These are phyloP conservation scores for Solanum tarijense DNA, from an alignment of 257 asterid species.

Conservation along the genomic window DNA sequence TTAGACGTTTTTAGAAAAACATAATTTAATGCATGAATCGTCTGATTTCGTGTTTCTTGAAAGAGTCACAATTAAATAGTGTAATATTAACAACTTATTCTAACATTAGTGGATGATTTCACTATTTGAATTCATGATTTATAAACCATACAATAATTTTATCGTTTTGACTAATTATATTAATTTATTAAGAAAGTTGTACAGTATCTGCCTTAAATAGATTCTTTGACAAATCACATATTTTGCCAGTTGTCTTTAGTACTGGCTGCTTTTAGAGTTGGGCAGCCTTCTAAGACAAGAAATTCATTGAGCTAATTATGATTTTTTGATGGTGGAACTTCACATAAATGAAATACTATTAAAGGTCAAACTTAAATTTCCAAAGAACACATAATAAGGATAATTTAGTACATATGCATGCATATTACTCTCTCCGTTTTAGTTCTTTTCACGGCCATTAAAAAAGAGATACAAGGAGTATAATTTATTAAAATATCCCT, in stretches of 20 bases:
- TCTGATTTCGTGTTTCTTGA: fast-evolving
- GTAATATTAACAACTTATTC: not conserved
- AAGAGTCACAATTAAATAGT: no score
- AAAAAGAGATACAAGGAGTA: no score
- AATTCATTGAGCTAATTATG: not conserved
- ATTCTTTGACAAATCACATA: not conserved
- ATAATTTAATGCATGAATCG: no score
- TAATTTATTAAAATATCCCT: no score
- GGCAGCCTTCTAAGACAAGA: not conserved
- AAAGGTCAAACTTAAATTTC: not conserved
- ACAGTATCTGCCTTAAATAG: not conserved
- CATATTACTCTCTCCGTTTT: not conserved
- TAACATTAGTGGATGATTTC: not conserved
- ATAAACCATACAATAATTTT: not conserved
- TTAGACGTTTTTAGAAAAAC: no score
- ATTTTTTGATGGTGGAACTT: not conserved
- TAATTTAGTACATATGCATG: not conserved
- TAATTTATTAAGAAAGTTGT: not conserved
- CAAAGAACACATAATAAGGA: not conserved
- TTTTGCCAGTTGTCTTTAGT: not conserved
- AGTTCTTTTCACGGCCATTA: not conserved
- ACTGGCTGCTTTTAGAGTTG: not conserved
- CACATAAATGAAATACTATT: not conserved
- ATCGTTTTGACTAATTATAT: not conserved
- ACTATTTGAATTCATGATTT: not conserved